phyloP scores from a whole-genome alignment of 1,284 basidiomycete genomes.

The Singerocomus inundabilis region DNA sequence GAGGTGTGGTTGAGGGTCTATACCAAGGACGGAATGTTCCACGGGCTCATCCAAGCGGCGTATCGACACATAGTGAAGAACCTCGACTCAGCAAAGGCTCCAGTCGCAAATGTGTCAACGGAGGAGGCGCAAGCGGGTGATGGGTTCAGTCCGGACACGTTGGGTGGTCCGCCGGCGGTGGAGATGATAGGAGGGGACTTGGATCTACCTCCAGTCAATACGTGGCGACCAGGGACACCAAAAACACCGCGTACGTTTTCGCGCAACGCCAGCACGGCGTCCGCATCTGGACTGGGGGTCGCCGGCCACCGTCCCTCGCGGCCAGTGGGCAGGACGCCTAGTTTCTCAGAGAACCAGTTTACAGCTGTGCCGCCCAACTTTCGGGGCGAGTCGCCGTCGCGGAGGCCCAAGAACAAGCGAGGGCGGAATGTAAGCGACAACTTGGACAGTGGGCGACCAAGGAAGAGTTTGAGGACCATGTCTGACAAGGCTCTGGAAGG shows the following conservation, averaged over 20 bases:
- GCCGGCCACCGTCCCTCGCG: constrained; percentile 3
- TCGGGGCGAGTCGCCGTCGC: constrained; percentile 30
- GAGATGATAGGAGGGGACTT: constrained; percentile 6
- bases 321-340: constrained; percentile 21
- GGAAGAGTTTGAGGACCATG: constrained; percentile 20
- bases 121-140: constrained; percentile 7
- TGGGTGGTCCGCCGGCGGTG: constrained; percentile 4
- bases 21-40: constrained; percentile 54
- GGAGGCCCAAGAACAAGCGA: constrained; percentile 31
- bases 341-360: constrained; percentile 45
- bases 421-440: constrained; percentile 16
- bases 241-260: constrained; percentile 33
- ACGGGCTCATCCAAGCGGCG: constrained; percentile 62
- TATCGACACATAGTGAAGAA: constrained; percentile 53
- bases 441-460: constrained; percentile 18
- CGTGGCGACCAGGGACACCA: constrained; percentile 20
- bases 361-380: constrained; percentile 43
- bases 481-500: background rate
- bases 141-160: constrained; percentile 9
- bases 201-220: constrained; percentile 5
- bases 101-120: too few relatives aligned
- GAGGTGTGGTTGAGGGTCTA: constrained; percentile 66
- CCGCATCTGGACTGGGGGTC: background rate
- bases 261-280: constrained; percentile 21
- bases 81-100: constrained; percentile 23